These are phyloP conservation scores for Lobosporangium transversale DNA, from an alignment of 192 early-diverging fungal species.

Conservation along the genomic window DNA sequence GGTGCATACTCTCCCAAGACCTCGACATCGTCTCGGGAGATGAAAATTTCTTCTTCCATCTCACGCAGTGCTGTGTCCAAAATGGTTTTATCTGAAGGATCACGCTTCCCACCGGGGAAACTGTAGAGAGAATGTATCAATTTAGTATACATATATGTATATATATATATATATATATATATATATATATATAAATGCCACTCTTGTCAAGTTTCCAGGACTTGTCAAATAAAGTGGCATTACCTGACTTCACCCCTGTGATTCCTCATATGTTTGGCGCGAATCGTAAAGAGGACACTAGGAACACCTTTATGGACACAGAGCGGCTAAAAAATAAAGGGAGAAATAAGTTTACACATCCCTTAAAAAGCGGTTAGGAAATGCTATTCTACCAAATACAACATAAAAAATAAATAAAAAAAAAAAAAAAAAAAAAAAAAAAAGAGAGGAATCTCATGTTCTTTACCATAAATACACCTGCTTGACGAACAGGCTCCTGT, in stretches of 20 bases:
- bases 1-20: conserved; percentile 70
- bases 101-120: conserved; percentile 82
- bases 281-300: conserved; percentile 83
- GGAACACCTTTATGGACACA: conserved; percentile 68
- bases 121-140: conserved; percentile 36
- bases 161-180: too few relatives aligned
- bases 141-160: too few relatives aligned
- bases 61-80: conserved; percentile 81
- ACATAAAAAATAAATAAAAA: too few relatives aligned
- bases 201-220: too few relatives aligned
- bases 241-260: conserved; percentile 86
- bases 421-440: background rate
- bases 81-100: conserved; percentile 63
- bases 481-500: conserved; percentile 32
- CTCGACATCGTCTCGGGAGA: conserved; percentile 55
- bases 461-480: conserved; percentile 48
- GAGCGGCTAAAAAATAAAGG: conserved; percentile 57
- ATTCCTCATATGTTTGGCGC: conserved; percentile 67
- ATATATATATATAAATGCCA: too few relatives aligned
- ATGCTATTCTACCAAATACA: too few relatives aligned
- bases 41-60: conserved; percentile 80
- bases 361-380: background rate
- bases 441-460: background rate
- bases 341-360: too few relatives aligned
- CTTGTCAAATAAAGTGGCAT: too few relatives aligned